These are phyloP conservation scores for Helenozyma rhizophorensis DNA, from an alignment of 805 yeast genomes.

Conservation along the genomic window DNA sequence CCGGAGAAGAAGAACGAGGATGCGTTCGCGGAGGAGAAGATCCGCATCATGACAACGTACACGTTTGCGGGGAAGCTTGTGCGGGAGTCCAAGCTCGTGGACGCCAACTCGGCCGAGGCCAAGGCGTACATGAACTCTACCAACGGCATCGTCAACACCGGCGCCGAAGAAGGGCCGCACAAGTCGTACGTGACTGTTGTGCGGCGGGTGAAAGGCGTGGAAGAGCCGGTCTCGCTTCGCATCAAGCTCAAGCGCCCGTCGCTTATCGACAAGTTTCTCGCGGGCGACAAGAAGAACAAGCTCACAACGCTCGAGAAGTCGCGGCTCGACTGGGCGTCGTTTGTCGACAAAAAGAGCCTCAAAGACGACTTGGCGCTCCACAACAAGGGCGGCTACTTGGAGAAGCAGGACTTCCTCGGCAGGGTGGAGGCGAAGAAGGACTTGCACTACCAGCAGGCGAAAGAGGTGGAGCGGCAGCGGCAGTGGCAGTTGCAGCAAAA, in stretches of 20 bases:
- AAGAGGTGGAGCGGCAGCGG: constrained; percentile 28
- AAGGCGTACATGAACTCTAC: constrained; percentile 67
- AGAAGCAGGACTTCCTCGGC: constrained; percentile 82
- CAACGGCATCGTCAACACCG: constrained; percentile 17
- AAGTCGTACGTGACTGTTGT: constrained; percentile 32
- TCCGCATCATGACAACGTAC: constrained; percentile 72
- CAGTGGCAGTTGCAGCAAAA: constrained; percentile 17
- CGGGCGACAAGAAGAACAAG: constrained; percentile 59
- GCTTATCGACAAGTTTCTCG: constrained; percentile 69
- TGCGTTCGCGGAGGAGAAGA: constrained; percentile 23
- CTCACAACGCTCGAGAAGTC: constrained; percentile 91
- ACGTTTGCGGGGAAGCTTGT: constrained; percentile 86
- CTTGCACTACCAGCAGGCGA: constrained; percentile 42
- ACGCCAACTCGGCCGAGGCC: constrained; percentile 78
- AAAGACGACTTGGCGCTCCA: constrained; percentile 74
- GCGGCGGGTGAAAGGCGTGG: constrained; percentile 27
- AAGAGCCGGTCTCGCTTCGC: constrained; percentile 33
- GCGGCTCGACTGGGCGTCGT: constrained; percentile 90
- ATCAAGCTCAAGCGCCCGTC: constrained; percentile 71
- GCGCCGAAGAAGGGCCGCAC: constrained; percentile 5
- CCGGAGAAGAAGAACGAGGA: background rate
- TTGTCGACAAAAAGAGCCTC: constrained; percentile 82
- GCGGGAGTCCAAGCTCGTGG: constrained; percentile 76
- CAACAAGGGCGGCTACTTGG: constrained; percentile 88
- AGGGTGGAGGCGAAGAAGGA: constrained; percentile 65